Evolutionary conservation across 2,329 filamentous ascomycete genomes (phyloP).

Genomic region (Pezicula radicicola): DNA sequence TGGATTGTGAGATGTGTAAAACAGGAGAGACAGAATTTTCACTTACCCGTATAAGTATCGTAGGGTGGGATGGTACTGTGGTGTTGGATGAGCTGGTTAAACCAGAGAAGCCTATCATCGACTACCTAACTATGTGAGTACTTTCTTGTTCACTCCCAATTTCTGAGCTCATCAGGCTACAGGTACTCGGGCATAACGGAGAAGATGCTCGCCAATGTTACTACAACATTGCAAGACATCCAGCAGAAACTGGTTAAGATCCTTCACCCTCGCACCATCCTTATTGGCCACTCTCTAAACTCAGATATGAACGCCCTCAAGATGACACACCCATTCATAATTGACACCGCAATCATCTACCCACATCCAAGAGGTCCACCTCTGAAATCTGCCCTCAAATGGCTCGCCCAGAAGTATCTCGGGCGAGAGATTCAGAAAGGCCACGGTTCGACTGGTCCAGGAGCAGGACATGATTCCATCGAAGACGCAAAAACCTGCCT

Average conservation of each 20-base stretch:
- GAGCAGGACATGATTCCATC: constrained; percentile 79
- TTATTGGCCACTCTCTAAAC: constrained; percentile 79
- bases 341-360: constrained; percentile 88
- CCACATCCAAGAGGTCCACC: constrained; percentile 88
- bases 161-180: constrained; percentile 13
- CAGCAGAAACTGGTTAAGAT: constrained; percentile 73
- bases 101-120: constrained; percentile 79
- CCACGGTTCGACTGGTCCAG: constrained; percentile 45
- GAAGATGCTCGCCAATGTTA: constrained; percentile 77
- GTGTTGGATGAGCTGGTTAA: constrained; percentile 91
- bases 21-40: constrained; percentile 77
- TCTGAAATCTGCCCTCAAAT: constrained; percentile 88
- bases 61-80: constrained; percentile 80
- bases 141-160: constrained; percentile 3
- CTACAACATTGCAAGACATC: constrained; percentile 79
- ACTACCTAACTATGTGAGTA: constrained; percentile 76
- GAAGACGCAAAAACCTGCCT: constrained; percentile 91
- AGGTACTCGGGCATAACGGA: constrained; percentile 87
- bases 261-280: constrained; percentile 68
- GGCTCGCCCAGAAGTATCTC: constrained; percentile 81
- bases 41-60: constrained; percentile 82
- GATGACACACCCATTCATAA: constrained; percentile 86
- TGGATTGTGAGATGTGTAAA: constrained; percentile 98
- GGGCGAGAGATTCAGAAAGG: constrained; percentile 84
- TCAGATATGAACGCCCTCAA: constrained; percentile 81